Percentiles rank a stretch among this genome's conserved stretches.
phyloP scores from a whole-genome alignment of 1,139 yeast genomes.

The Blastobotrys arbuscula region DNA sequence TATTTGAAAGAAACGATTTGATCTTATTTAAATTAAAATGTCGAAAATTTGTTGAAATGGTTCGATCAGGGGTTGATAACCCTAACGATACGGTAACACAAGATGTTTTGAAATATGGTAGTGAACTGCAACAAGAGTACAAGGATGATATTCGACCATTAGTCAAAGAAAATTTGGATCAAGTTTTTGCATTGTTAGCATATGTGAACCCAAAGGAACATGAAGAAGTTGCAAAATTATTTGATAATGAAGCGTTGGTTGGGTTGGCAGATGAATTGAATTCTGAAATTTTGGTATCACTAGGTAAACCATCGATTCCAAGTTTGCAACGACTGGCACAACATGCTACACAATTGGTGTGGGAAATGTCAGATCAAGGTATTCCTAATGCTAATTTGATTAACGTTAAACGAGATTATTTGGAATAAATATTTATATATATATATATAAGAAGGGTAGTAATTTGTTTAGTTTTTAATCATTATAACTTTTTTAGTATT shows the following conservation, averaged over 20 bases:
- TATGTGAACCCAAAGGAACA: constrained; percentile 43
- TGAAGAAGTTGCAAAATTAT: constrained; percentile 33
- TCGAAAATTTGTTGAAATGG: constrained; percentile 45
- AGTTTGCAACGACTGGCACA: constrained; percentile 36
- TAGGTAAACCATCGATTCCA: constrained; percentile 36
- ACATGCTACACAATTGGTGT: constrained; percentile 33
- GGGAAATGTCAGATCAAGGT: constrained; percentile 32
- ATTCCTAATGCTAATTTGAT: constrained; percentile 32
- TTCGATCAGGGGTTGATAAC: constrained; percentile 21
- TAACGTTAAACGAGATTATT: constrained; percentile 36
- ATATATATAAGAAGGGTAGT: neutral
- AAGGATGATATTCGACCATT: constrained; percentile 30
- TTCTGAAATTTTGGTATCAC: constrained; percentile 42
- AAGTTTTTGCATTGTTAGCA: constrained; percentile 48
- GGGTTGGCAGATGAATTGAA: constrained; percentile 43
- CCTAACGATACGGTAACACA: constrained; percentile 13
- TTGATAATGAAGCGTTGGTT: constrained; percentile 35
- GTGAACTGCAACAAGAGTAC: constrained; percentile 40
- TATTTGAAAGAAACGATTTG: constrained; percentile 40
- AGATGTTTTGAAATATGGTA: constrained; percentile 44
- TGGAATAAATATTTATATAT: constrained; percentile 14
- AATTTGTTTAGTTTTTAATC: constrained; percentile 1
- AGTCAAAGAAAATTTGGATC: constrained; percentile 34
- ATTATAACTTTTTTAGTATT: constrained; percentile 24
- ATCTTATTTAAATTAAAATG: constrained; percentile 51